Evolutionary conservation across 2,329 filamentous ascomycete species (phyloP).

Genomic region (Penicillium glabrum): DNA sequence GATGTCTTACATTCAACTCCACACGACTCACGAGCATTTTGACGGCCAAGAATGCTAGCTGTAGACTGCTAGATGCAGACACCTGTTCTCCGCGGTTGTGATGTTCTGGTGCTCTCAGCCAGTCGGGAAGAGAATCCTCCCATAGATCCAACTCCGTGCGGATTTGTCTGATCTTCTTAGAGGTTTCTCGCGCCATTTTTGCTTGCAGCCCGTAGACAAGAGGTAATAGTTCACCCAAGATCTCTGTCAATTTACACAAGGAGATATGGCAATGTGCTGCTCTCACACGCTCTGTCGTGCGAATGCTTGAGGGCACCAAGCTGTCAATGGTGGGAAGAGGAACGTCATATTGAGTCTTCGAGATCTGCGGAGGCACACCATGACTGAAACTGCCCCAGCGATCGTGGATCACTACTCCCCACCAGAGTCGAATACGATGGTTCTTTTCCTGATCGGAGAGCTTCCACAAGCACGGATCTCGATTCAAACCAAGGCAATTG

Average conservation of each 20-base stretch:
- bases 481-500: constrained; percentile 57
- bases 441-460: constrained; percentile 52
- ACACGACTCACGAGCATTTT: constrained; percentile 50
- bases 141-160: constrained; percentile 47
- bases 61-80: constrained; percentile 45
- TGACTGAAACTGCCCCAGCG: constrained; percentile 59
- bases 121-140: constrained; percentile 47
- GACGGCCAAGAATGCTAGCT: constrained; percentile 45
- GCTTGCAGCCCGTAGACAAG: constrained; percentile 48
- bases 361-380: constrained; percentile 55
- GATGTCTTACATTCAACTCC: constrained; percentile 44
- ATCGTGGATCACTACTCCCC: constrained; percentile 59
- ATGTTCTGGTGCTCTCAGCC: constrained; percentile 37
- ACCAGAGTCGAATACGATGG: constrained; percentile 55
- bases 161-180: constrained; percentile 47
- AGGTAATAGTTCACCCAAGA: constrained; percentile 46
- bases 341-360: constrained; percentile 56
- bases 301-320: constrained; percentile 35
- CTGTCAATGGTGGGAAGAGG: constrained; percentile 51
- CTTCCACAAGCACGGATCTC: constrained; percentile 56
- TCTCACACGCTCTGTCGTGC: constrained; percentile 43
- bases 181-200: constrained; percentile 43
- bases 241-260: constrained; percentile 52
- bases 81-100: constrained; percentile 34
- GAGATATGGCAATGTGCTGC: constrained; percentile 54